Percentiles rank a stretch among this genome's conserved stretches.
Evolutionary conservation across 73 alveolate species (phyloP).

Genomic region (Uronychia setigera): DNA sequence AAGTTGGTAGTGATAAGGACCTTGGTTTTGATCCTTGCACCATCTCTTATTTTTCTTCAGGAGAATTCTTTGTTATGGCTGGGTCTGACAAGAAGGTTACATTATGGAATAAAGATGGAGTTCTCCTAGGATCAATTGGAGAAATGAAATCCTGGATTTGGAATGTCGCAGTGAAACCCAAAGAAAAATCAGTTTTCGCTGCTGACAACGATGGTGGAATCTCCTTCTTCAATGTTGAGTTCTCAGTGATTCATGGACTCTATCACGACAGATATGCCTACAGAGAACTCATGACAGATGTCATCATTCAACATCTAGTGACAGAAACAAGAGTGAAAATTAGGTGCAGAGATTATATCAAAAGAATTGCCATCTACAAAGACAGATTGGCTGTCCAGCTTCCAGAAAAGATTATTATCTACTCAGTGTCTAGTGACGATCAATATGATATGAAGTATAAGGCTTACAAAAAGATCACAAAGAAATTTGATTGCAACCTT

Average conservation of each 20-base stretch:
- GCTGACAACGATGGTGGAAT: slow-evolving; percentile 66
- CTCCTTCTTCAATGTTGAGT: slow-evolving; percentile 60
- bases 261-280: slow-evolving; percentile 90
- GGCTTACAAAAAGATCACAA: slow-evolving; percentile 70
- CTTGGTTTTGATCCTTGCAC: slow-evolving; percentile 79
- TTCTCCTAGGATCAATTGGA: slow-evolving; percentile 71
- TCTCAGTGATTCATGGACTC: slow-evolving; percentile 82
- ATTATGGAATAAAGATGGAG: slow-evolving; percentile 79
- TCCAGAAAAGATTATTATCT: slow-evolving; percentile 83
- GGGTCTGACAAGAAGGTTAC: slow-evolving; percentile 79
- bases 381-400: slow-evolving; percentile 93
- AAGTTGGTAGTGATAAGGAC: slow-evolving; percentile 68
- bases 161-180: slow-evolving; percentile 63
- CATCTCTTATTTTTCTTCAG: slow-evolving; percentile 67
- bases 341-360: slow-evolving; percentile 85
- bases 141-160: slow-evolving; percentile 80
- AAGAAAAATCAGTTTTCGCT: slow-evolving; percentile 40
- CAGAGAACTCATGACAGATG: slow-evolving; percentile 93
- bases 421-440: slow-evolving; percentile 78
- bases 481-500: slow-evolving; percentile 80
- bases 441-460: slow-evolving; percentile 89
- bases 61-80: slow-evolving; percentile 75
- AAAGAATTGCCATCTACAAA: slow-evolving; percentile 88
- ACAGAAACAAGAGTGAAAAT: slow-evolving; percentile 90
- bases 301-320: slow-evolving; percentile 88